Evolutionary conservation across 1,139 yeast species (phyloP), one percentile per base, ranked within the genome.

Genomic region (Candida neerlandica): DNA sequence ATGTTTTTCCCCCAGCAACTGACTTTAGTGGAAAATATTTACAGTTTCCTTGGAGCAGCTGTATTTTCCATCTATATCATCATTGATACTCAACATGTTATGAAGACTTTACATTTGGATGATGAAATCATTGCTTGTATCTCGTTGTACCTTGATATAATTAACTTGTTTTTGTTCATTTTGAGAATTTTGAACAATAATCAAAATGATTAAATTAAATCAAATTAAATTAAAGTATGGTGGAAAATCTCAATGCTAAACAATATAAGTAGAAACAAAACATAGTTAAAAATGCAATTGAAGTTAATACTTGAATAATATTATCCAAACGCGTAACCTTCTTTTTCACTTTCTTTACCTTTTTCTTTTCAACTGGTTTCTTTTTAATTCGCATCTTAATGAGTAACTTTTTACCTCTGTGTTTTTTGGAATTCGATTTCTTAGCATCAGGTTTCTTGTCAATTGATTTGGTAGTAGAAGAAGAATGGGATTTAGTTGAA

Each of bases 91-190:
- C 96, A 90, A 68, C 69, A 82, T 55, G 81, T 94, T 47, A 79
- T 90, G 82, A 86, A 89, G 61, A 86, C 85, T 51, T 86, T 81
- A 59, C 88, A 87, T 62, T 86, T 95, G 53, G 97, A 89, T 57
- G 97, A 91, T 59, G 96, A 89, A 59, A 79, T 92, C 16, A 82
- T 87, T 27, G 90, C 96, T 46, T 82, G 95, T 15, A 83, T 90
- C 62, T 73, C 81, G 55, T 77, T 90, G 52, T 90, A 90, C 66
- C 77, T 90, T 74, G 97, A 90, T 64, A 78, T 90, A 44, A 74
- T 90, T 67, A 90, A 90, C 69, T 77, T 90, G 69, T 90, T 90
- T 72, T 67, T 90, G 58, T 84, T 82, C 66, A 85, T 90, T 55
- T 77, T 90, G 64, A 76, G 96, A 53, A 77, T 90, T 43, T 71